Evolutionary conservation across 768 basidiomycete species (phyloP).

Genomic region (Pleurotus tuoliensis): DNA sequence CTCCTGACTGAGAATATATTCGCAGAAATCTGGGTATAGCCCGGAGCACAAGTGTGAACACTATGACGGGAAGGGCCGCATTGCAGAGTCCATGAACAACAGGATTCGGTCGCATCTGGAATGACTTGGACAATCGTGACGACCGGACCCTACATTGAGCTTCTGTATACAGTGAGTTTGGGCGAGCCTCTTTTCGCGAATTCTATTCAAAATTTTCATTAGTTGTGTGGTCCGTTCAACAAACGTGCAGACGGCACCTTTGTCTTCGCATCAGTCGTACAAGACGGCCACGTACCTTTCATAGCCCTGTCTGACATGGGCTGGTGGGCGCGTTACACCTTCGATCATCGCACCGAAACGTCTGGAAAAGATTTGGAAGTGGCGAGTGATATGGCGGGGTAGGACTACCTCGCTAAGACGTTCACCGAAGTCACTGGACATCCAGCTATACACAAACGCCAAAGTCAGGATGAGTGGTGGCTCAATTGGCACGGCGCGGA

Average conservation of each 20-base stretch:
- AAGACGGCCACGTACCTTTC: slow-evolving; percentile 32
- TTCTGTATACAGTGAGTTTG: slow-evolving; percentile 31
- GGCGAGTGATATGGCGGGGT: slow-evolving; percentile 32
- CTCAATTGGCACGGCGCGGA: slow-evolving; percentile 23
- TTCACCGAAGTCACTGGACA: slow-evolving; percentile 35
- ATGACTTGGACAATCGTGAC: slow-evolving; percentile 34
- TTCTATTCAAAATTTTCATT: neutral
- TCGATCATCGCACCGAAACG: slow-evolving; percentile 30
- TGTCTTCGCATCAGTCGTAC: slow-evolving; percentile 33
- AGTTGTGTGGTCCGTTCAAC: slow-evolving; percentile 32
- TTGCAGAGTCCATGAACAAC: slow-evolving; percentile 33
- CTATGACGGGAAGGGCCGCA: slow-evolving; percentile 37
- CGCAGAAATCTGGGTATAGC: slow-evolving; percentile 19
- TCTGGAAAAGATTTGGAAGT: slow-evolving; percentile 33
- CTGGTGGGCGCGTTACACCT: slow-evolving; percentile 36
- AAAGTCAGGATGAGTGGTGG: slow-evolving; percentile 31
- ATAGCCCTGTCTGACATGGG: slow-evolving; percentile 36
- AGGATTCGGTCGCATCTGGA: slow-evolving; percentile 24
- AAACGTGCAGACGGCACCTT: slow-evolving; percentile 33
- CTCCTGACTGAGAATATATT: neutral
- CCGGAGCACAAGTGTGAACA: slow-evolving; percentile 34
- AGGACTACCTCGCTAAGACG: slow-evolving; percentile 31
- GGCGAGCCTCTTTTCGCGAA: neutral
- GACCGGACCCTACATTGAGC: slow-evolving; percentile 38
- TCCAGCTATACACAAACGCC: slow-evolving; percentile 27